Conservation (phyloP, 1,139 yeast species). For the Saccharomycopsis crataegensis region DNA sequence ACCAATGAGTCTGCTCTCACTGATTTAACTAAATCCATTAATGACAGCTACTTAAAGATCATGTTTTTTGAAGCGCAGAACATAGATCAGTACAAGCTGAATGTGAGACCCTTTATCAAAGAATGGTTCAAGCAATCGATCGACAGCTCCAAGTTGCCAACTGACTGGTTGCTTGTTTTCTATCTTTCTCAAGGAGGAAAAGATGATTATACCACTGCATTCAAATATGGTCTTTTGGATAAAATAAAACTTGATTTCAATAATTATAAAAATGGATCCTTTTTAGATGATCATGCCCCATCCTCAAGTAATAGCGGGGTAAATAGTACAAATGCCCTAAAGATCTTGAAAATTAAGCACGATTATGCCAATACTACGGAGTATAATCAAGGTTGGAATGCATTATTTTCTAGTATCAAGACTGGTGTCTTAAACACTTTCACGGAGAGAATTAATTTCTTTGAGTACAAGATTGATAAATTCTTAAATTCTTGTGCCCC, state of each 20-base stretch:
- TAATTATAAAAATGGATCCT: slow-evolving; percentile 23
- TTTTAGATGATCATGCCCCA: slow-evolving; percentile 12
- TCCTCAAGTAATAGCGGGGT: slow-evolving; percentile 11
- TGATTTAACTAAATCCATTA: slow-evolving; percentile 21
- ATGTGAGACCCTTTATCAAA: slow-evolving; percentile 69
- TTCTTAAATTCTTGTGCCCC: slow-evolving; percentile 18
- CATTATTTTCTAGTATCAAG: slow-evolving; percentile 41
- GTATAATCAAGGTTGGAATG: slow-evolving; percentile 44
- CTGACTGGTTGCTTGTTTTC: slow-evolving; percentile 62
- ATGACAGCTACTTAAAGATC: slow-evolving; percentile 53
- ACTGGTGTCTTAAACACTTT: slow-evolving; percentile 50
- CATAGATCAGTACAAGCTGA: slow-evolving; percentile 67
- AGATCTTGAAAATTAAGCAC: slow-evolving; percentile 38
- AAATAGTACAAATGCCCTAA: slow-evolving; percentile 18
- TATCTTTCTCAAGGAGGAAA: slow-evolving; percentile 42
- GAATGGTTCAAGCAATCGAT: slow-evolving; percentile 69
- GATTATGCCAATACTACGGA: slow-evolving; percentile 33
- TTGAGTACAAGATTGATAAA: slow-evolving; percentile 32
- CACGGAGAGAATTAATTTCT: slow-evolving; percentile 37
- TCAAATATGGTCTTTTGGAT: slow-evolving; percentile 53
- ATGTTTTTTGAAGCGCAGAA: slow-evolving; percentile 63
- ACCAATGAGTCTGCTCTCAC: slow-evolving; percentile 17
- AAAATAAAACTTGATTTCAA: slow-evolving; percentile 65
- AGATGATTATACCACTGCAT: slow-evolving; percentile 34
- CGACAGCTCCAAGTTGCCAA: slow-evolving; percentile 35